phyloP scores from a whole-genome alignment of 768 basidiomycete species.

The Pisolithus marmoratus region DNA sequence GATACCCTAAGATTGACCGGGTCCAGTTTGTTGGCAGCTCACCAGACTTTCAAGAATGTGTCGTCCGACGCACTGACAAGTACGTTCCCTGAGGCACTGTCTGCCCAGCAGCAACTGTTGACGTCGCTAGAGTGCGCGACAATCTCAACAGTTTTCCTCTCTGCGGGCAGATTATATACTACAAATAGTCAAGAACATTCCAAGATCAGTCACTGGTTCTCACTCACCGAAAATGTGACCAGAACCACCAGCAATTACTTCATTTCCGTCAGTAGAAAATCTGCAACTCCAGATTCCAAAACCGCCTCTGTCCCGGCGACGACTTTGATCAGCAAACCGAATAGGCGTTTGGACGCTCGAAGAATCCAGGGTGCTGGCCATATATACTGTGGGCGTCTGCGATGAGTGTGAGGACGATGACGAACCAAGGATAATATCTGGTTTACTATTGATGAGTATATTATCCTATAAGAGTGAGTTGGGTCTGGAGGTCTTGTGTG shows the following conservation, averaged over 20 bases:
- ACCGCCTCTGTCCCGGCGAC: slow-evolving; percentile 38
- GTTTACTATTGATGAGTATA: slow-evolving; percentile 85
- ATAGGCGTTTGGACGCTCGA: slow-evolving; percentile 60
- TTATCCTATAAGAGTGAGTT: slow-evolving; percentile 51
- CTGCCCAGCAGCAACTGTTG: slow-evolving; percentile 96
- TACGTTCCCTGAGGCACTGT: slow-evolving; percentile 87
- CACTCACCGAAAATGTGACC: slow-evolving; percentile 71
- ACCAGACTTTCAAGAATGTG: slow-evolving; percentile 94
- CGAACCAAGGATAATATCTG: not conserved
- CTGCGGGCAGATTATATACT: slow-evolving; percentile 90
- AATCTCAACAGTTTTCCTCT: slow-evolving; percentile 77
- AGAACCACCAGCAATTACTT: slow-evolving; percentile 88
- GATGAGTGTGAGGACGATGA: slow-evolving; percentile 6
- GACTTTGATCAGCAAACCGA: slow-evolving; percentile 45
- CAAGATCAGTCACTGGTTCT: slow-evolving; percentile 1
- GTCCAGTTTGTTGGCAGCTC: slow-evolving; percentile 11
- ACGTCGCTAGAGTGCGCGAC: slow-evolving; percentile 86
- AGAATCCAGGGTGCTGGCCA: slow-evolving; percentile 66
- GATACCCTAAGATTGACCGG: not conserved
- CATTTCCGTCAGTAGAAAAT: slow-evolving; percentile 94
- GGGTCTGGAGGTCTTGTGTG: not conserved
- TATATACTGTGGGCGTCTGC: slow-evolving; percentile 69
- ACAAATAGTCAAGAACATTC: not conserved
- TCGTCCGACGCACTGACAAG: slow-evolving; percentile 96
- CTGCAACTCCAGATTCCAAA: slow-evolving; percentile 90